Conservation (phyloP, 192 early-diverging fungal species). For the Dissophora ornata region DNA sequence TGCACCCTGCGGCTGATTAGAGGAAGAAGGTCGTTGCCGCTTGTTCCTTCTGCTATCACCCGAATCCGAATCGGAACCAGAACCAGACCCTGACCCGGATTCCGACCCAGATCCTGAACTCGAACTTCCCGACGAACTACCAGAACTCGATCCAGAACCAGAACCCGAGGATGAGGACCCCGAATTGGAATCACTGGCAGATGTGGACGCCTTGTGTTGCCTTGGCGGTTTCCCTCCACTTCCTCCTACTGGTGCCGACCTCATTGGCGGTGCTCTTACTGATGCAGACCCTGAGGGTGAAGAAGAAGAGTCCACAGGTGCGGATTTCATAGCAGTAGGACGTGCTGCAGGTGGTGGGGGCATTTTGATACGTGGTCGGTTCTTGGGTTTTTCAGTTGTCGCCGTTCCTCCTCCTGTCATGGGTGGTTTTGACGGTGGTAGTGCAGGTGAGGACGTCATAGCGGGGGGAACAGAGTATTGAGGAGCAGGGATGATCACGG, state of each 20-base stretch:
- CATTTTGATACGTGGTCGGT: constrained; percentile 15
- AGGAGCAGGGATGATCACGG: constrained; percentile 11
- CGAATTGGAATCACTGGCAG: constrained; percentile 45
- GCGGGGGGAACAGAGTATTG: not conserved
- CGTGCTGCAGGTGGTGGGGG: constrained; percentile 23
- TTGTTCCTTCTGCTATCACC: constrained; percentile 4
- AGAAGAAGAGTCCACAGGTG: not conserved
- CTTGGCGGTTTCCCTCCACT: not conserved
- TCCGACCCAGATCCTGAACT: constrained; percentile 41
- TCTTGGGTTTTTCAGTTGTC: constrained; percentile 9
- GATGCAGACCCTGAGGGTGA: no score
- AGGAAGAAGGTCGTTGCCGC: not conserved
- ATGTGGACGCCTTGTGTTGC: constrained; percentile 26
- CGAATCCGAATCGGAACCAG: constrained; percentile 32
- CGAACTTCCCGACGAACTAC: constrained; percentile 31
- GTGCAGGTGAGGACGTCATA: constrained; percentile 1
- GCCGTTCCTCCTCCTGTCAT: not conserved
- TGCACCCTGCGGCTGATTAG: constrained; percentile 11
- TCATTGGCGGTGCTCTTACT: not conserved
- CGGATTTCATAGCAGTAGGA: not conserved
- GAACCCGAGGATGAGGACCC: constrained; percentile 41
- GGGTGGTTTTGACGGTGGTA: no score
- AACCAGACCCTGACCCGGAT: constrained; percentile 37
- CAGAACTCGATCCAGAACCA: constrained; percentile 45
- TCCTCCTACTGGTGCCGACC: not conserved